Evolutionary conservation across 495 filamentous ascomycete species (phyloP), one percentile per base, ranked within the genome.

Genomic region (Hypoxylon lienhwacheense): DNA sequence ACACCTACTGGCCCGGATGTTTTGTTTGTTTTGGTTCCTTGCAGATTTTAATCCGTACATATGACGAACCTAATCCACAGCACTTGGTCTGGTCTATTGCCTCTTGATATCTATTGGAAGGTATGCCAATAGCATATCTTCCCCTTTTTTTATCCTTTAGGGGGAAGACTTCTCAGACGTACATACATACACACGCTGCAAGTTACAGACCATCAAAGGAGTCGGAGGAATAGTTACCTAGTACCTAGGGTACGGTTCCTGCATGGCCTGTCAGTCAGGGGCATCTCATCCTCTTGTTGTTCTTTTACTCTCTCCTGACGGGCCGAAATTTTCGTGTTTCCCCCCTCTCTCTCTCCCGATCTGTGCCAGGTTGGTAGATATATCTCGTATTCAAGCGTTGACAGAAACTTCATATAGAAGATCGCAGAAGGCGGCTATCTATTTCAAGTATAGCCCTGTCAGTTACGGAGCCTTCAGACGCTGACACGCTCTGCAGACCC

Each of bases 371-470:
- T 47, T 54, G 48, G 40, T 33, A 47, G 50, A 32, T 22, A 53
- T 29, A 52, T 49, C 55, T 66, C 64, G 64, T 66, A 66, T 66
- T 64, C 37, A 47, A 48, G 11, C 37, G 25, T 52, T 50, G 35
- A 47, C 39, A 46, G 47, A 42, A 55, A 40, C 40, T 50, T 42
- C 47, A 33, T 42, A 57, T 25, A 44, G 40, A 55, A 59, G 42
- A 24, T 32, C 51, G 24, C 45, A 45, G 36, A 43, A 40, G 21
- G 52, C 29, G 26, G 6, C 34, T 37, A 48, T 39, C 47, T 61
- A 39, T 17, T 47, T 61, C 51, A 34, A 55, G 51, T 47, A 61
- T 52, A 22, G 47, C 35, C 45, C 21, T 14, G 10, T 34, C 31
- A 28, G 31, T 43, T 47, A 51, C 47, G 49, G 51, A 21, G 44